Percentiles rank a stretch among this genome's conserved stretches.
phyloP scores from a whole-genome alignment of 1,284 basidiomycete genomes.

The Schizophyllum amplum region DNA sequence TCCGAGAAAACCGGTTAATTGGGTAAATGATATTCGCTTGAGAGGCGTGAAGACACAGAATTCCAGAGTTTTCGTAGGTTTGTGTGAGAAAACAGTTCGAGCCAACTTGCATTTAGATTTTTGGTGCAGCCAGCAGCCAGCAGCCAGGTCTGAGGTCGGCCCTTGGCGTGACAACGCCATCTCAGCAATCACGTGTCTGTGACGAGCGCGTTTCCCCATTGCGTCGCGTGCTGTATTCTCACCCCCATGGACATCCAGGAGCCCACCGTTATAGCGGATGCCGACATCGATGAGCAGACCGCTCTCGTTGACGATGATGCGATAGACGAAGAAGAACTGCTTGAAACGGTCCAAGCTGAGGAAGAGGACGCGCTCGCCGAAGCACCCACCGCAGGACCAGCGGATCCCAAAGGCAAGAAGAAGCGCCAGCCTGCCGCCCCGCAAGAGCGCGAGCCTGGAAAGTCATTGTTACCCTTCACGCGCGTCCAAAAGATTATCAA shows the following conservation, averaged over 20 bases:
- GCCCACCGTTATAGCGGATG: not conserved
- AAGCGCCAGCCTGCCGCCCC: constrained; percentile 23
- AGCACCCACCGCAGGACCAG: constrained; percentile 1
- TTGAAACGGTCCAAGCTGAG: constrained; percentile 1
- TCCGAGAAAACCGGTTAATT: too few relatives aligned
- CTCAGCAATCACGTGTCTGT: not conserved
- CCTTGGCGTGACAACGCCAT: too few relatives aligned
- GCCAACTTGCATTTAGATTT: too few relatives aligned
- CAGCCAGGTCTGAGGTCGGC: too few relatives aligned
- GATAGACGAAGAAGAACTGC: not conserved
- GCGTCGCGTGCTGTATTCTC: not conserved
- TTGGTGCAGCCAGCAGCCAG: too few relatives aligned
- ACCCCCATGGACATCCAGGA: not conserved
- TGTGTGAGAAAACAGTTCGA: too few relatives aligned
- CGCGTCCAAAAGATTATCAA: constrained; percentile 75
- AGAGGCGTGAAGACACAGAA: too few relatives aligned
- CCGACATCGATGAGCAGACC: not conserved
- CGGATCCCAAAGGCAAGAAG: constrained; percentile 15
- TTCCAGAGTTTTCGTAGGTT: too few relatives aligned
- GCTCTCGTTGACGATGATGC: not conserved
- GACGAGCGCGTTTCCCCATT: not conserved
- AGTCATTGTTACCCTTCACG: constrained; percentile 59
- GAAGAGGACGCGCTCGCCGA: constrained; percentile 8
- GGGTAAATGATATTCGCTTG: too few relatives aligned
- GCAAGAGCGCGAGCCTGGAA: constrained; percentile 44